Percentiles rank a stretch among this genome's conserved stretches.
phyloP scores from a whole-genome alignment of 352 stramenopile species.

The Phytophthora hibernalis region DNA sequence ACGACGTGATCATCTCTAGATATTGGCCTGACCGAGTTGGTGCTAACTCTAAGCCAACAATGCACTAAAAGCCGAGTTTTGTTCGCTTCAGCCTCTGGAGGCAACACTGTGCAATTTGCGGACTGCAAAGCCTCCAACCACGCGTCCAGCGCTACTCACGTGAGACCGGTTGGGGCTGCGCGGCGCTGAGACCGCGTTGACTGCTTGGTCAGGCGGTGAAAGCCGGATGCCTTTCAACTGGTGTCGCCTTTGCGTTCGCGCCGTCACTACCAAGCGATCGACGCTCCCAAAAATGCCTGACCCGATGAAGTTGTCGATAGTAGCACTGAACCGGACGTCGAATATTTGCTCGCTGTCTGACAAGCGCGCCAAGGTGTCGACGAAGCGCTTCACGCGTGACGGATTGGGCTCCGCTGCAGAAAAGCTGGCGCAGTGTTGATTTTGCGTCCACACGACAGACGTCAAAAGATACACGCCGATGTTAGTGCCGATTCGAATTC shows the following conservation, averaged over 20 bases:
- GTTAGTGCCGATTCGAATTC: slow-evolving; percentile 32
- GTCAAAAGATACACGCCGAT: neutral
- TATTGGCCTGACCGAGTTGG: no score
- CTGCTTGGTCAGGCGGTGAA: slow-evolving; percentile 15
- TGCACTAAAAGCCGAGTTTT: no score
- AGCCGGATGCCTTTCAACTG: slow-evolving; percentile 19
- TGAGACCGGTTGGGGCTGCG: no score
- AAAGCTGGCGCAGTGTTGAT: slow-evolving; percentile 18
- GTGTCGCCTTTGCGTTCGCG: neutral
- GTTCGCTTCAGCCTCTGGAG: no score
- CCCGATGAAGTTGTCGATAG: slow-evolving; percentile 12
- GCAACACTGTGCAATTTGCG: no score
- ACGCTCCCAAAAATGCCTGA: slow-evolving; percentile 10
- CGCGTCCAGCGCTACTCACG: neutral
- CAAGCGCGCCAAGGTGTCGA: slow-evolving; percentile 13
- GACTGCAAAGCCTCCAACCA: no score
- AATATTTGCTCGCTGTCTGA: slow-evolving; percentile 15
- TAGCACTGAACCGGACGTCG: slow-evolving; percentile 16
- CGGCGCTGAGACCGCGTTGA: slow-evolving; percentile 2
- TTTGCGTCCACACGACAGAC: neutral
- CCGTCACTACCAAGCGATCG: slow-evolving; percentile 11
- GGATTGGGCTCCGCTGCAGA: neutral
- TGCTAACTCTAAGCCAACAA: no score
- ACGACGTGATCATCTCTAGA: no score
- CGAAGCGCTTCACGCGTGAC: slow-evolving; percentile 8